Evolutionary conservation across 1,139 yeast species (phyloP), one percentile per base, ranked within the genome.

Genomic region (Meyerozyma carpophila): DNA sequence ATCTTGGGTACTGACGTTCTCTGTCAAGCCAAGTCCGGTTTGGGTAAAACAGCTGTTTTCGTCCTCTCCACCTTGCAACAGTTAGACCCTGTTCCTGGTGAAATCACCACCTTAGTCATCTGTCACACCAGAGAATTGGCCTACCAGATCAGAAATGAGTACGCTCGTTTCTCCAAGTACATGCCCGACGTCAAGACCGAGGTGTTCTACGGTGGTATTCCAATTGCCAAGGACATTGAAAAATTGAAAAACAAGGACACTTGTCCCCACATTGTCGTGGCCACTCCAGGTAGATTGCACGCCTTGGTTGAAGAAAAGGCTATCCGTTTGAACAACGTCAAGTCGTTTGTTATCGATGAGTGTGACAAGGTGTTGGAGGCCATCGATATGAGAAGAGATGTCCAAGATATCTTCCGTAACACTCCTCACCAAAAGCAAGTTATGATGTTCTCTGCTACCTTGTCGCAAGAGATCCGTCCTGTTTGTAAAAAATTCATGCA

Each of bases 111-210:
- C 47, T 77, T 93, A 61, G 98, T 93, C 44, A 81, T 93, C 57
- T 93, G 98, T 74, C 97, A 93, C 72, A 94, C 98, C 50, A 88
- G 98, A 78, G 98, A 93, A 73, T 79, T 93, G 74, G 98, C 98
- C 40, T 93, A 90, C 73, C 98, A 93, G 76, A 93, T 93, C 66
- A 88, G 93, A 72, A 93, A 93, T 66, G 98, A 93, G 74, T 93
- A 93, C 63, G 86, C 95, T 53, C 87, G 98, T 75, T 93, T 93
- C 76, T 88, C 98, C 60, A 93, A 93, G 77, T 93, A 93, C 71
- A 84, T 93, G 90, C 98, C 98, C 52, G 97, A 91, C 56, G 97
- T 93, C 48, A 85, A 84, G 68, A 93, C 98, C 47, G 94, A 93
- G 54, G 98, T 93, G 43, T 91, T 93, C 68, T 93, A 88, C 69